phyloP scores from a whole-genome alignment of 495 filamentous ascomycete genomes.

The Talaromyces borbonicus region DNA sequence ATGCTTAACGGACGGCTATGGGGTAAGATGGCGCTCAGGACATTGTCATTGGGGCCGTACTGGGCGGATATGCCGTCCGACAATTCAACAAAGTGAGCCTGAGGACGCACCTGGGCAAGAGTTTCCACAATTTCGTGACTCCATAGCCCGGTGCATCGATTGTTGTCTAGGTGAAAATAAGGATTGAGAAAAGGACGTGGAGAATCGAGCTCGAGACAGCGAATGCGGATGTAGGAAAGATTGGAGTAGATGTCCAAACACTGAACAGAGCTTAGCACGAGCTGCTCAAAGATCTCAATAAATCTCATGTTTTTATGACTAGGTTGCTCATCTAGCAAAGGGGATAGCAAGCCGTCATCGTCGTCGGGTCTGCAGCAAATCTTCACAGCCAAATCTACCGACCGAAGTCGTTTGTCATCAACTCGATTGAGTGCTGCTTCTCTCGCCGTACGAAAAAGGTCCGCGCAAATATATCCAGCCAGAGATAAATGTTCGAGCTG shows the following conservation, averaged over 20 bases:
- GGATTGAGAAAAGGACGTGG: constrained; percentile 48
- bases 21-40: constrained; percentile 23
- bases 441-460: constrained; percentile 42
- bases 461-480: constrained; percentile 55
- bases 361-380: constrained; percentile 51
- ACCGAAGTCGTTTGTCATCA: constrained; percentile 39
- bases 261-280: constrained; percentile 50
- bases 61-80: constrained; percentile 40
- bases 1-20: constrained; percentile 24
- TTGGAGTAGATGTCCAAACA: constrained; percentile 41
- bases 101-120: constrained; percentile 42
- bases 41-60: constrained; percentile 19
- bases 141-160: constrained; percentile 57
- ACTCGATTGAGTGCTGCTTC: constrained; percentile 24
- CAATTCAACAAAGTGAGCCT: constrained; percentile 46
- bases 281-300: constrained; percentile 53
- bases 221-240: constrained; percentile 52
- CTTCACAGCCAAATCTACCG: constrained; percentile 59
- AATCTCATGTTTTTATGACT: constrained; percentile 60
- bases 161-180: constrained; percentile 49
- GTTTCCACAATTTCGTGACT: constrained; percentile 51
- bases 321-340: constrained; percentile 41
- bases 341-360: constrained; percentile 14
- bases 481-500: constrained; percentile 54
- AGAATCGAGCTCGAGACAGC: constrained; percentile 61